Evolutionary conservation across 2,329 filamentous ascomycete species (phyloP).

Genomic region (Colletotrichum higginsianum): DNA sequence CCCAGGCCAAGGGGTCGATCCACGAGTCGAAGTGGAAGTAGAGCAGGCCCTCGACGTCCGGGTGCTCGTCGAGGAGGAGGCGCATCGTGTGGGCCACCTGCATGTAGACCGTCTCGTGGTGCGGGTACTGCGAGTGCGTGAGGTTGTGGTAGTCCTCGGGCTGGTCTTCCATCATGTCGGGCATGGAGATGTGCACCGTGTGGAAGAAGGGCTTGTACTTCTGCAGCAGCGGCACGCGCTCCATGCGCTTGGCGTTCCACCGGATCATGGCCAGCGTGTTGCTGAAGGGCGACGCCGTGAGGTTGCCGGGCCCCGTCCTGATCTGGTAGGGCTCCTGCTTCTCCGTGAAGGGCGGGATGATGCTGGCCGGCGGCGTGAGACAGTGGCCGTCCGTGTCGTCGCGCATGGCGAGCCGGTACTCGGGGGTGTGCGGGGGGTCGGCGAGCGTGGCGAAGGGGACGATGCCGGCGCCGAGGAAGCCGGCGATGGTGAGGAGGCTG

Average conservation of each 20-base stretch:
- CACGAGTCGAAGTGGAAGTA: slow-evolving; percentile 53
- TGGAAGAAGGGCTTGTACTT: slow-evolving; percentile 52
- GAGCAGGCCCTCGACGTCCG: slow-evolving; percentile 48
- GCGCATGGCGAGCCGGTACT: slow-evolving; percentile 36
- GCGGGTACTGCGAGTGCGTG: slow-evolving; percentile 47
- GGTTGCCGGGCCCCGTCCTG: slow-evolving; percentile 22
- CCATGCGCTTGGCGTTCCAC: slow-evolving; percentile 47
- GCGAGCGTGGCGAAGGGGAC: slow-evolving; percentile 41
- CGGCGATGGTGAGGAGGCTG: slow-evolving; percentile 24
- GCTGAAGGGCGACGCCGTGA: slow-evolving; percentile 47
- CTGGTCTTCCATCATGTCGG: slow-evolving; percentile 40
- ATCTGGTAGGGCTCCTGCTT: slow-evolving; percentile 27
- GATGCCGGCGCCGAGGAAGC: slow-evolving; percentile 39
- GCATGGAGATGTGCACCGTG: slow-evolving; percentile 48
- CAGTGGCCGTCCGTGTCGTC: slow-evolving; percentile 33
- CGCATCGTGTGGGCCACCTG: slow-evolving; percentile 50
- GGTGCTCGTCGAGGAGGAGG: slow-evolving; percentile 47
- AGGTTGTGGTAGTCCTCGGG: slow-evolving; percentile 44
- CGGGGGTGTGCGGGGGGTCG: slow-evolving; percentile 35
- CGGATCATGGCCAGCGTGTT: slow-evolving; percentile 49
- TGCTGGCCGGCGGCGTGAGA: slow-evolving; percentile 18
- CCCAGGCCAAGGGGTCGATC: slow-evolving; percentile 50
- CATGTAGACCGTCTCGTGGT: slow-evolving; percentile 44
- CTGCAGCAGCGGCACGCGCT: slow-evolving; percentile 47
- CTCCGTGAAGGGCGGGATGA: slow-evolving; percentile 32